A percentile compares a stretch with the other conserved stretches of the same genome.
Evolutionary conservation across 176 grass and related monocot species (phyloP).

Genomic region (Leersia perrieri): DNA sequence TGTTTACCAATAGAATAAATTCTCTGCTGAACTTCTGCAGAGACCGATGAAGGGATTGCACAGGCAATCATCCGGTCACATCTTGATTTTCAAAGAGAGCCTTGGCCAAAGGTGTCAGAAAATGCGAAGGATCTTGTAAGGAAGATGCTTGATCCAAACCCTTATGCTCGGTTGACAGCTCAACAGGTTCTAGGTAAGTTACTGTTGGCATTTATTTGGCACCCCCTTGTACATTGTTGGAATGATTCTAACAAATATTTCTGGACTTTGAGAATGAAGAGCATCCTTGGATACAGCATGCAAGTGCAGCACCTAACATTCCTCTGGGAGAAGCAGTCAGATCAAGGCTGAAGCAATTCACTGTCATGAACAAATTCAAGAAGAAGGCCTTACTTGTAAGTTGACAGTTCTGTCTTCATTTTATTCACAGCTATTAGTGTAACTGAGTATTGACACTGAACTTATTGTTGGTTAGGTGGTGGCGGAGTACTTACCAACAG

Average conservation of each 20-base stretch:
- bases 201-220: background rate
- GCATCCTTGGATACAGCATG: constrained; percentile 83
- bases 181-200: constrained; percentile 76
- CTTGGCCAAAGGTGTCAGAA: constrained; percentile 80
- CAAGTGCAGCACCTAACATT: constrained; percentile 56
- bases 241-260: constrained; percentile 32
- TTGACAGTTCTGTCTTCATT: background rate
- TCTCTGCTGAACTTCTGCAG: constrained; percentile 26
- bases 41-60: constrained; percentile 88
- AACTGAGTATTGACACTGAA: background rate
- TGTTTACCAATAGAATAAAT: background rate
- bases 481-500: constrained; percentile 64
- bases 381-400: constrained; percentile 70
- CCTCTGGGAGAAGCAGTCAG: constrained; percentile 72
- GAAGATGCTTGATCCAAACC: constrained; percentile 76
- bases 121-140: constrained; percentile 89
- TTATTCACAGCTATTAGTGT: background rate
- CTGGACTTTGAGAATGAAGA: constrained; percentile 39
- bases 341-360: constrained; percentile 67
- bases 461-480: constrained; percentile 51
- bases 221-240: background rate
- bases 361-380: constrained; percentile 90
- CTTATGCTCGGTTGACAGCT: constrained; percentile 58
- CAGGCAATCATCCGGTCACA: constrained; percentile 66
- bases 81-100: constrained; percentile 67